phyloP scores from a whole-genome alignment of 202 grass and related monocot genomes.

The Elaeis oleifera region DNA sequence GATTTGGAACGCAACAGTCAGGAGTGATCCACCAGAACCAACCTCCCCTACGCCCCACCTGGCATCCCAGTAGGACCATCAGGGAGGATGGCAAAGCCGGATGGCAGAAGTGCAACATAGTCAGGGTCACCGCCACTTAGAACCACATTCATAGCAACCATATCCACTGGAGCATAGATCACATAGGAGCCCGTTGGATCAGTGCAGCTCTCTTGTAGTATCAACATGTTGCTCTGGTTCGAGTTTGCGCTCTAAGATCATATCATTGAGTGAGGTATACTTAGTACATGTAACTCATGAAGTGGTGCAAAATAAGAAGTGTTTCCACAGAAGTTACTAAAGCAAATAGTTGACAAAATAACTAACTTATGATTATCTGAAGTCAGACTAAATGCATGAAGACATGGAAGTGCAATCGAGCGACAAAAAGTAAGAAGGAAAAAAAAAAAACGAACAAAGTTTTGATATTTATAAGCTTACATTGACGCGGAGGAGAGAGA shows the following conservation, averaged over 20 bases:
- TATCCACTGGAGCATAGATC: slow-evolving; percentile 78
- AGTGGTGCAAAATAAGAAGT: too few species aligned
- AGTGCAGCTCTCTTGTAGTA: slow-evolving; percentile 86
- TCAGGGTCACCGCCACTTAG: slow-evolving; percentile 74
- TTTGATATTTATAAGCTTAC: slow-evolving; percentile 27
- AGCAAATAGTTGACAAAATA: too few species aligned
- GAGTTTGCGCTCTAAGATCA: slow-evolving; percentile 57
- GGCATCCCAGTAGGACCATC: slow-evolving; percentile 31
- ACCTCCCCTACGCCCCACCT: slow-evolving; percentile 14
- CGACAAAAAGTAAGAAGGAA: background rate
- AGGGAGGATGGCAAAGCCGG: slow-evolving; percentile 86
- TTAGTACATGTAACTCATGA: too few species aligned
- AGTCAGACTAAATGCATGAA: background rate
- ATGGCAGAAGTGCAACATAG: slow-evolving; percentile 81
- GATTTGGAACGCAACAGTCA: slow-evolving; percentile 90
- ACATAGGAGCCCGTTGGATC: slow-evolving; percentile 75
- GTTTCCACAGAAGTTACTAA: too few species aligned
- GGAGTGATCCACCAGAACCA: slow-evolving; percentile 42
- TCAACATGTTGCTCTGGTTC: slow-evolving; percentile 95
- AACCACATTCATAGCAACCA: slow-evolving; percentile 85
- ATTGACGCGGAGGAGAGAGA: slow-evolving; percentile 81
- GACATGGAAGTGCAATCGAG: too few species aligned
- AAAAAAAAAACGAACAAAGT: background rate
- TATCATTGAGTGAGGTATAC: background rate
- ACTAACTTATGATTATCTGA: too few species aligned